Evolutionary conservation across 768 basidiomycete genomes (phyloP).

Genomic region (Hortiboletus campestris): DNA sequence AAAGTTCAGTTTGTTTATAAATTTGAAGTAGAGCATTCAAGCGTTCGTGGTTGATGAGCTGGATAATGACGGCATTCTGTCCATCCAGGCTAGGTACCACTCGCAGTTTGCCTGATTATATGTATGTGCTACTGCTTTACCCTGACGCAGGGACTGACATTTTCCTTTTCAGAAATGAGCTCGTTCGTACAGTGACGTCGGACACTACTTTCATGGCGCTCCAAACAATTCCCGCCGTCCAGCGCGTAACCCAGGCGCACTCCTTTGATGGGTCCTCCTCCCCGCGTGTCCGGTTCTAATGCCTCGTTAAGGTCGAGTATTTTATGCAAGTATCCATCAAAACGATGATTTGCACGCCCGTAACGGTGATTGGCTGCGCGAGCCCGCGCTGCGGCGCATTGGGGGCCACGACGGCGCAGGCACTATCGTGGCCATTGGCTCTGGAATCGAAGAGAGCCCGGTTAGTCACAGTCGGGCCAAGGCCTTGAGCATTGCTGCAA

Average conservation of each 20-base stretch:
- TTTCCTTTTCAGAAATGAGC: too few relatives aligned
- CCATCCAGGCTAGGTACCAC: too few relatives aligned
- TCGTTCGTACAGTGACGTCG: too few relatives aligned
- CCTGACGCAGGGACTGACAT: too few relatives aligned
- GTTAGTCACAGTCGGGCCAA: constrained; percentile 42
- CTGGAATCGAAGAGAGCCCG: constrained; percentile 28
- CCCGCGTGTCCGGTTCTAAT: too few relatives aligned
- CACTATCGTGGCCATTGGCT: constrained; percentile 42
- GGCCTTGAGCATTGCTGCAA: constrained; percentile 42
- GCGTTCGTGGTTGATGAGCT: too few relatives aligned
- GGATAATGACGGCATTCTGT: too few relatives aligned
- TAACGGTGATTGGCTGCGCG: constrained; percentile 37
- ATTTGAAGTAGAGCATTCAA: too few relatives aligned
- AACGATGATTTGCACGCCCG: constrained; percentile 40
- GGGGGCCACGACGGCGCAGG: constrained; percentile 52
- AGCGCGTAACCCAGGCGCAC: constrained; percentile 27
- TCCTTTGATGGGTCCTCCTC: constrained; percentile 12
- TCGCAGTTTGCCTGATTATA: too few relatives aligned
- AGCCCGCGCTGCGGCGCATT: constrained; percentile 32
- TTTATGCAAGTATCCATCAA: constrained; percentile 45
- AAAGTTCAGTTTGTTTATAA: too few relatives aligned
- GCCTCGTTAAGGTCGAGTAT: constrained; percentile 42
- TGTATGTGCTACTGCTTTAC: too few relatives aligned
- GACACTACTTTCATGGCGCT: background rate
- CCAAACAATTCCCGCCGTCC: constrained; percentile 17